phyloP scores from a whole-genome alignment of 371 early-diverging fungal species.

The Syncephalis fuscata region DNA sequence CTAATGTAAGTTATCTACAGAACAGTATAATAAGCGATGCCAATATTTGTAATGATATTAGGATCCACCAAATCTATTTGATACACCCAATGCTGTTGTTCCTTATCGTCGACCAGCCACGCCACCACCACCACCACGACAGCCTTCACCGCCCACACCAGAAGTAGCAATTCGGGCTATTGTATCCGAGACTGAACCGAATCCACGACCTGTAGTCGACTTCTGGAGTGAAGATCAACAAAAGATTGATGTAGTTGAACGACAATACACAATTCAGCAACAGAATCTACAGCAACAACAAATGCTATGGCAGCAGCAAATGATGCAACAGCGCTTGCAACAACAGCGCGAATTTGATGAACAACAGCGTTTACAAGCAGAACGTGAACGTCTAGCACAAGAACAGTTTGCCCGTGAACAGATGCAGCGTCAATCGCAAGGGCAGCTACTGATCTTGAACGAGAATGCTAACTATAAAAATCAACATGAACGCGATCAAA shows the following conservation, averaged over 20 bases:
- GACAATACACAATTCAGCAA: slow-evolving; percentile 28
- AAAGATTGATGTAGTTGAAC: slow-evolving; percentile 33
- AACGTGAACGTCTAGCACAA: slow-evolving; percentile 43
- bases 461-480: slow-evolving; percentile 57
- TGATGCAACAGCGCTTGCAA: slow-evolving; percentile 35
- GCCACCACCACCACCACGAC: slow-evolving; percentile 12
- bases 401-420: slow-evolving; percentile 53
- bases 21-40: background rate
- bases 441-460: slow-evolving; percentile 58
- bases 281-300: slow-evolving; percentile 54
- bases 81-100: slow-evolving; percentile 13
- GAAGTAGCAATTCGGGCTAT: slow-evolving; percentile 9
- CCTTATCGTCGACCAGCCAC: slow-evolving; percentile 9
- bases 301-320: slow-evolving; percentile 33
- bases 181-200: slow-evolving; percentile 19
- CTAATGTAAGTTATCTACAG: slow-evolving; percentile 16
- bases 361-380: slow-evolving; percentile 45
- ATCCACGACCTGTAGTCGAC: slow-evolving; percentile 36
- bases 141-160: background rate
- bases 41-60: slow-evolving; percentile 1
- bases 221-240: slow-evolving; percentile 27
- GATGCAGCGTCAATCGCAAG: slow-evolving; percentile 53
- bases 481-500: slow-evolving; percentile 69
- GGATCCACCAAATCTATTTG: slow-evolving; percentile 55
- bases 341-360: slow-evolving; percentile 53